Evolutionary conservation across 2,329 filamentous ascomycete genomes (phyloP), one percentile per base, ranked within the genome.

Genomic region (Talaromyces amestolkiae): DNA sequence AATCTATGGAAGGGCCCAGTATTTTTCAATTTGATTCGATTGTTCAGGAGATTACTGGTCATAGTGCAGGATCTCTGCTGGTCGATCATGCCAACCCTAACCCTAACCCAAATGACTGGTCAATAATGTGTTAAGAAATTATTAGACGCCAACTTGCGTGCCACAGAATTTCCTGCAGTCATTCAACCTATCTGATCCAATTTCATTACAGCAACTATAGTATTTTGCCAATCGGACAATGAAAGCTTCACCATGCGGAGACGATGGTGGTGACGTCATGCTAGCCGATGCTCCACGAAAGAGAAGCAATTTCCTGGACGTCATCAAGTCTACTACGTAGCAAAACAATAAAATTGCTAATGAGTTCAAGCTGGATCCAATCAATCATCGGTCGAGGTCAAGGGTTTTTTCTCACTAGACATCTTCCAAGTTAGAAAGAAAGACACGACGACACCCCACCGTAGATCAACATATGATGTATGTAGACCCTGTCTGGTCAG

Each of bases 201-300:
- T 51, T 31, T n/a, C 24, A 31, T n/a, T 51, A 5, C 2, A 31
- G 13, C 10, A n/a, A 24, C 31, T 49, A 19, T 6, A 49, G 1
- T 24, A n/a, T 15, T 22, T 47, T 51, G 9, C 22, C 13, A 27
- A 51, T 24, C 13, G 22, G 13, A 27, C 5, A 8, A 19, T 35
- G 27, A 19, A 19, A 54, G 31, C 51, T 35, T 19, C 31, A 8
- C 10, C 31, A 39, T 22, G 19, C 33, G 33, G 33, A 56, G 33
- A 22, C 17, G 33, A 39, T 24, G 33, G 17, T 37, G n/a, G 53
- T 56, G 53, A 56, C 53, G 53, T 56, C 53, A 56, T 56, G 53
- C 33, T 17, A 15, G 11, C 11, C n/a, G 10, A 19, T 24, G 33
- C 31, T 56, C 31, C 53, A 37, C 53, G 31, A 19, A 56, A 56